Evolutionary conservation across 2,329 filamentous ascomycete species (phyloP), one percentile per base, ranked within the genome.

Genomic region (Aspergillus sp.): DNA sequence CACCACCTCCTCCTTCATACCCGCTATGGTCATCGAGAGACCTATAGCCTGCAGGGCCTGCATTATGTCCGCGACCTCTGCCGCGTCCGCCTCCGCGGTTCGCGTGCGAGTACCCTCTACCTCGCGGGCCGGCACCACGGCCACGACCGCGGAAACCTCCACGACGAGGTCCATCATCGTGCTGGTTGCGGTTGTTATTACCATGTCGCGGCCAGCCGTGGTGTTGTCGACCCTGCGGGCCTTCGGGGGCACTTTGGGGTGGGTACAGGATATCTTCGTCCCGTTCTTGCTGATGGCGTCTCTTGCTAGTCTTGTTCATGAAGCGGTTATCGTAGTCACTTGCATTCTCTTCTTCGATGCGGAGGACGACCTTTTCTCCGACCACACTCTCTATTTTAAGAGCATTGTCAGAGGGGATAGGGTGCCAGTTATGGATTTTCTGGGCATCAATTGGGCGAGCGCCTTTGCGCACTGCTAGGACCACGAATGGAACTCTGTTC

Each of bases 401-500:
- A 0, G 87, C 84, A 70, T 91, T 87, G 7, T 92, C 88, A 5
- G 85, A 81, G 0, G 89, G 79, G 3, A 96, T 83, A 4, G 91
- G 87, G 64, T 91, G 86, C 95, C 94, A 98, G 66, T 90, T 89
- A 58, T 88, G 86, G 61, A 98, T 97, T 71, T 88, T 89, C 59
- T 84, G 85, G 17, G 92, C 93, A 70, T 97, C 93, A 57, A 89
- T 86, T 0, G 92, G 91, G 45, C 89, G 88, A 3, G 89, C 87
- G 15, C 89, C 89, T 72, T 90, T 91, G 45, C 89, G 86, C 51
- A 94, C 83, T 1, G 92, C 93, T 43, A 99, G 83, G 1, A 98
- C 91, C 11, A 98, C 89, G 11, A 92, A 85, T 0, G 93, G 93
- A 0, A 84, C 85, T 0, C 86, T 84, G 70, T 93, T 93, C 66